Conservation (phyloP, 169 alveolate species). For the Plasmodium vinckei region DNA sequence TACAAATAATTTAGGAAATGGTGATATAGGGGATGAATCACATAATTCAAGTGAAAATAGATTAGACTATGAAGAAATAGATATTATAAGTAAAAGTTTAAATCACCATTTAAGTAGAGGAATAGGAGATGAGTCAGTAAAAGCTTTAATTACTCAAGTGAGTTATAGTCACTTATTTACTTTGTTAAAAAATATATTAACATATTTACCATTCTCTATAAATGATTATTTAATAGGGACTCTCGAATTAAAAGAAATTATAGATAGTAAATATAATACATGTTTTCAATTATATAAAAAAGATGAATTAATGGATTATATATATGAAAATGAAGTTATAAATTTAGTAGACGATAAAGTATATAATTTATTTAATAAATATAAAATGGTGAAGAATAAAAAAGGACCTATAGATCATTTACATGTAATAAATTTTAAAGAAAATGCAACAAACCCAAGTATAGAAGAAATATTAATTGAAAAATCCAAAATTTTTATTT, state of each 20-base stretch:
- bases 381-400: conserved; percentile 37
- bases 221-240: conserved; percentile 62
- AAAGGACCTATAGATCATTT: conserved; percentile 36
- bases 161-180: conserved; percentile 68
- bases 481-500: conserved; percentile 56
- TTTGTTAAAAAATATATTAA: conserved; percentile 35
- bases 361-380: conserved; percentile 29
- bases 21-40: neutral
- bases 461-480: conserved; percentile 36
- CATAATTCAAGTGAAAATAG: neutral
- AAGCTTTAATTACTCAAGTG: conserved; percentile 47
- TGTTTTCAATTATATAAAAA: conserved; percentile 65
- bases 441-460: conserved; percentile 5
- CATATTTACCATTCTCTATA: conserved; percentile 58
- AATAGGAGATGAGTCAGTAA: conserved; percentile 52
- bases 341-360: conserved; percentile 54
- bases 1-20: neutral
- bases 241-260: conserved; percentile 45
- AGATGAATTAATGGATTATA: conserved; percentile 39
- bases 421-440: conserved; percentile 46
- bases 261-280: conserved; percentile 56
- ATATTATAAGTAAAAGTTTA: conserved; percentile 26
- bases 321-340: conserved; percentile 54
- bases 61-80: conserved; percentile 29
- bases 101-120: conserved; percentile 67